Conservation (phyloP, 2,329 filamentous ascomycete species). For the Capronia epimyces region DNA sequence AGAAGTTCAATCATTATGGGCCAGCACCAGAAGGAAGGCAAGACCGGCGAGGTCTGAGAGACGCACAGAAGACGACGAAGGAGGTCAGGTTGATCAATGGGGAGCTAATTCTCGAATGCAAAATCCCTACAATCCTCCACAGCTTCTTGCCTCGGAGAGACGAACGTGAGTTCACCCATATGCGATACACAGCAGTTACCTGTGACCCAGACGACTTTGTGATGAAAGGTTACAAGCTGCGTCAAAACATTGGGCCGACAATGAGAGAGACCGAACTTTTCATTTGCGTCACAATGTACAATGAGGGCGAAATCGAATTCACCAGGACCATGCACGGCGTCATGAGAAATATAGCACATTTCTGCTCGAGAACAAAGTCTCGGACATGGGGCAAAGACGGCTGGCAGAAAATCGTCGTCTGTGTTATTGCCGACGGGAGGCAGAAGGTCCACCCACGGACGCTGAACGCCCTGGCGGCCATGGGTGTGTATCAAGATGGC, state of each 20-base stretch:
- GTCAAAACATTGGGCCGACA: conserved; percentile 80
- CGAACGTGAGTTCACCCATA: conserved; percentile 94
- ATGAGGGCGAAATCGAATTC: conserved; percentile 94
- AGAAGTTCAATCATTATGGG: conserved; percentile 71
- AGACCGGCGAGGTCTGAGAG: conserved; percentile 76
- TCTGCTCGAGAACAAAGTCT: conserved; percentile 86
- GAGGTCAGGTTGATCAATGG: conserved; percentile 96
- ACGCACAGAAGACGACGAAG: conserved; percentile 83
- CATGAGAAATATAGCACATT: conserved; percentile 96
- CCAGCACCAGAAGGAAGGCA: conserved; percentile 83
- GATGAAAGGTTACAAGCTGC: conserved; percentile 79
- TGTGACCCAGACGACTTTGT: conserved; percentile 95
- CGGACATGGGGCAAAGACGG: conserved; percentile 94
- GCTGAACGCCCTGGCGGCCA: conserved; percentile 86
- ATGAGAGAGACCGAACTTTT: conserved; percentile 88
- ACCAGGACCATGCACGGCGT: conserved; percentile 98
- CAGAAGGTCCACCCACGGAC: conserved; percentile 90
- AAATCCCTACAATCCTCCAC: conserved; percentile 97
- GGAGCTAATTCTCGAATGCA: conserved; percentile 95
- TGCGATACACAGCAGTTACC: conserved; percentile 98
- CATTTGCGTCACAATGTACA: conserved; percentile 98
- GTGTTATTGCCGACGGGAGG: conserved; percentile 89
- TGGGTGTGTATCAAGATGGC: conserved; percentile 96
- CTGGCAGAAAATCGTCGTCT: conserved; percentile 99
- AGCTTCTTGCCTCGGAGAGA: conserved; percentile 90